Evolutionary conservation across 2,329 filamentous ascomycete genomes (phyloP).

Genomic region (Coniochaeta hoffmannii): DNA sequence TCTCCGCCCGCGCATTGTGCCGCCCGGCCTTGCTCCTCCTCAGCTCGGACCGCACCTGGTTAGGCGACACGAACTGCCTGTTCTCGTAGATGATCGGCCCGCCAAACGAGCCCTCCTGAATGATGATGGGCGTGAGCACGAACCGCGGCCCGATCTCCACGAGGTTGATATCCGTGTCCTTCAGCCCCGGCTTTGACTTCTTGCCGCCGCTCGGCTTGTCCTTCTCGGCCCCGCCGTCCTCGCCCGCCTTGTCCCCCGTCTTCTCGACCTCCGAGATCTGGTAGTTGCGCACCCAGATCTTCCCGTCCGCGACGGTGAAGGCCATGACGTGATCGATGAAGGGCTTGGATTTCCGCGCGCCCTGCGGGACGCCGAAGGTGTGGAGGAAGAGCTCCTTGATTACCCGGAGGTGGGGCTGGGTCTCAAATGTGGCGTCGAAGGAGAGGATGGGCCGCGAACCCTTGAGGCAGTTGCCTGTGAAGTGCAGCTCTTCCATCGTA

Average conservation of each 20-base stretch:
- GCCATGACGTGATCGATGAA: constrained; percentile 94
- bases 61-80: constrained; percentile 92
- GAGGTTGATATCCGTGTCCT: constrained; percentile 70
- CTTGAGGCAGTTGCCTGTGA: constrained; percentile 94
- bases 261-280: constrained; percentile 80
- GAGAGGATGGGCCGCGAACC: constrained; percentile 85
- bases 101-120: constrained; percentile 90
- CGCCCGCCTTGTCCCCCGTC: constrained; percentile 32
- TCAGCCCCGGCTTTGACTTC: constrained; percentile 30
- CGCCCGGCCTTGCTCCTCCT: constrained; percentile 67
- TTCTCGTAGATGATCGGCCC: constrained; percentile 98
- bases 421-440: constrained; percentile 83
- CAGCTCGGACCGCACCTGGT: constrained; percentile 82
- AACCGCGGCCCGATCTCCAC: constrained; percentile 93
- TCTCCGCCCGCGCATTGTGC: constrained; percentile 71
- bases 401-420: constrained; percentile 68
- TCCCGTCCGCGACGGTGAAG: constrained; percentile 84
- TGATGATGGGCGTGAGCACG: constrained; percentile 88
- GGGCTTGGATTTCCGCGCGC: constrained; percentile 83
- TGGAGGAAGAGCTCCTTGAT: constrained; percentile 88
- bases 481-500: constrained; percentile 95
- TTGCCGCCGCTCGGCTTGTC: constrained; percentile 25
- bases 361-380: constrained; percentile 86
- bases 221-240: constrained; percentile 30
- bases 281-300: constrained; percentile 94